A percentile compares a stretch with the other conserved stretches of the same genome.
phyloP scores from a whole-genome alignment of 805 yeast species.

The Metschnikowia picachoensis region DNA sequence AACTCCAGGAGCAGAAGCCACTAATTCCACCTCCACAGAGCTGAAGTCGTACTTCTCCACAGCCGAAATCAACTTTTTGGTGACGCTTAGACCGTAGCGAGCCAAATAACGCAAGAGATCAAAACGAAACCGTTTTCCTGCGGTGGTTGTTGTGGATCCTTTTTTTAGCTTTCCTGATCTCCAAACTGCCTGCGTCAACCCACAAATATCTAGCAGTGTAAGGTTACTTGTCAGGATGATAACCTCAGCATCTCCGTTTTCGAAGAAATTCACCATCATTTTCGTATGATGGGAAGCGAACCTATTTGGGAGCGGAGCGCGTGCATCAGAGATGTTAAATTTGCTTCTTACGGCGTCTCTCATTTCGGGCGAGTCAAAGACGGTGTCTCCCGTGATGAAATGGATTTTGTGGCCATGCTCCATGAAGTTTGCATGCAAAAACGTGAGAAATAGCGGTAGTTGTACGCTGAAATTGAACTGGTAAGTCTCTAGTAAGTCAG shows the following conservation, averaged over 20 bases:
- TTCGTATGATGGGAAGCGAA: slow-evolving; percentile 62
- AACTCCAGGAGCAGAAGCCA: slow-evolving; percentile 53
- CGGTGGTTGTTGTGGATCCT: slow-evolving; percentile 8
- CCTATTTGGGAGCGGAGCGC: slow-evolving; percentile 30
- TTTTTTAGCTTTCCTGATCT: slow-evolving; percentile 42
- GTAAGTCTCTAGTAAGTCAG: slow-evolving; percentile 32
- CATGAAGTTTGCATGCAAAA: slow-evolving; percentile 25
- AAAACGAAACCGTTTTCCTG: slow-evolving; percentile 34
- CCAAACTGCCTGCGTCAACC: slow-evolving; percentile 68
- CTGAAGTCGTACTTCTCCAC: slow-evolving; percentile 42
- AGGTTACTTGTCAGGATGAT: slow-evolving; percentile 60
- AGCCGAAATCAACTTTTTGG: slow-evolving; percentile 24
- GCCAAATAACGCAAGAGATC: slow-evolving; percentile 44
- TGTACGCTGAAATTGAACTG: slow-evolving; percentile 50
- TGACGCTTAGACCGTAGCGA: slow-evolving; percentile 33
- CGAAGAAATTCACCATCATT: slow-evolving; percentile 56
- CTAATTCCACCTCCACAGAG: slow-evolving; percentile 46
- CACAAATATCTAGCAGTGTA: slow-evolving; percentile 48
- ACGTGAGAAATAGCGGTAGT: slow-evolving; percentile 34
- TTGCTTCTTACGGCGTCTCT: slow-evolving; percentile 5
- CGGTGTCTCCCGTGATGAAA: slow-evolving; percentile 28
- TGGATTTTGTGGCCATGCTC: slow-evolving; percentile 20
- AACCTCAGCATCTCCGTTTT: slow-evolving; percentile 44
- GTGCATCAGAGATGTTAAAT: slow-evolving; percentile 27
- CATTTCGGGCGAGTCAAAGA: slow-evolving; percentile 3